Evolutionary conservation across 140 eudicot genomes (phyloP).

Genomic region (Senecio squalidus): DNA sequence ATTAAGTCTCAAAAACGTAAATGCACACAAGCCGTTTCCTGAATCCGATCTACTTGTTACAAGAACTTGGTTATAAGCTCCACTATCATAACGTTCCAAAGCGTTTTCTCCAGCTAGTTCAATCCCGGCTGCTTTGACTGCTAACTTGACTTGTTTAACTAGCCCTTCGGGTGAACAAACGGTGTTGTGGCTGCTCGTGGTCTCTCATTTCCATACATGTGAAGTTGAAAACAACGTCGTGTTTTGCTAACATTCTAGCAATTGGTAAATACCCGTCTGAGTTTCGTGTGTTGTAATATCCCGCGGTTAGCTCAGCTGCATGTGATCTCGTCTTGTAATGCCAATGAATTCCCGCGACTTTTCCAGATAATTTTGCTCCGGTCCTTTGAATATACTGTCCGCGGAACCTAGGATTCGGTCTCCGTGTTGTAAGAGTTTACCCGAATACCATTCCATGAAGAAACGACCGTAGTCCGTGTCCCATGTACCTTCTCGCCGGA

Average conservation of each 20-base stretch:
- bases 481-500: conserved; percentile 74
- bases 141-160: conserved; percentile 75
- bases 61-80: conserved; percentile 53
- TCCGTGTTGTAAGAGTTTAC: conserved; percentile 66
- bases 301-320: conserved; percentile 92
- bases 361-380: conserved; percentile 74
- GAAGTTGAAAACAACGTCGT: conserved; percentile 70
- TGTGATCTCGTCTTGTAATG: conserved; percentile 89
- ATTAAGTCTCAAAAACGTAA: conserved; percentile 78
- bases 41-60: conserved; percentile 73
- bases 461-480: conserved; percentile 70
- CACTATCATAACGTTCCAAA: conserved; percentile 66
- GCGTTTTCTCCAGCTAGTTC: conserved; percentile 91
- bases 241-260: conserved; percentile 56
- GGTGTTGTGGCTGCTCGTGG: conserved; percentile 63
- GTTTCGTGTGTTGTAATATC: conserved; percentile 68
- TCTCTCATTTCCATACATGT: conserved; percentile 98
- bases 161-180: conserved; percentile 79
- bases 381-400: conserved; percentile 55
- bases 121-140: conserved; percentile 49
- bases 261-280: conserved; percentile 71
- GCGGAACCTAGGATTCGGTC: conserved; percentile 65
- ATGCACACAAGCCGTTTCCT: conserved; percentile 75
- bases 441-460: conserved; percentile 84
- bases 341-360: conserved; percentile 96